Evolutionary conservation across 2,329 filamentous ascomycete genomes (phyloP), one percentile per base, ranked within the genome.

Genomic region (Periconia macrospinosa): DNA sequence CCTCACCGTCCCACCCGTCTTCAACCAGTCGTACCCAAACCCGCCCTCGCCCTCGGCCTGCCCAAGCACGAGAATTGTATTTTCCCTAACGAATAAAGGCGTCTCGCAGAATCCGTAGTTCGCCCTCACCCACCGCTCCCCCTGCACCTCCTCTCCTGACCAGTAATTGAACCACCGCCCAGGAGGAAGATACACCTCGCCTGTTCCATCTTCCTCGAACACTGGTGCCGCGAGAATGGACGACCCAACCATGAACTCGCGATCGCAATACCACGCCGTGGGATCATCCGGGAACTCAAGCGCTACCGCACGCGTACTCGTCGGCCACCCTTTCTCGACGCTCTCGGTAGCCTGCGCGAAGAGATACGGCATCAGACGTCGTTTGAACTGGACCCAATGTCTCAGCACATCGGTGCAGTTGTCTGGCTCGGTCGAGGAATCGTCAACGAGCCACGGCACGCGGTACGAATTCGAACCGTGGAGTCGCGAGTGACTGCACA

Each of bases 371-470:
- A 84, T 85, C 18, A 86, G 71, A 1, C 75, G 72, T 19, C 83
- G 76, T 66, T 86, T 86, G 20, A 84, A 69, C 61, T 70, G 71
- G 23, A 82, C 76, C 72, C 79, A 79, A 58, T 81, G 75, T 63
- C 79, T 61, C 69, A 88, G 74, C 63, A 89, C 66, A 73, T 70
- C 83, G 66, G 50, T 83, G 78, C 50, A 80, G 72, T 61, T 78
- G 66, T 73, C 71, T 2, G 68, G 65, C 48, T 86, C 72, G 3
- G 67, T 68, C 23, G 78, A 86, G 46, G 88, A 85, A 54, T 82
- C 73, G 61, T 89, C 88, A 55, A 90, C 85, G 42, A 84, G 81
- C 88, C 88, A 91, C 2, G 88, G 88, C n/a, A 90, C 87, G 17
- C 88, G 85, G 74, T 89, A 91, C 3, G 84, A 87, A 55, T 79